Percentiles rank a stretch among this genome's conserved stretches.
Conservation (phyloP, 2,329 filamentous ascomycete species). For the Lasiodiplodia hormozganensis region DNA sequence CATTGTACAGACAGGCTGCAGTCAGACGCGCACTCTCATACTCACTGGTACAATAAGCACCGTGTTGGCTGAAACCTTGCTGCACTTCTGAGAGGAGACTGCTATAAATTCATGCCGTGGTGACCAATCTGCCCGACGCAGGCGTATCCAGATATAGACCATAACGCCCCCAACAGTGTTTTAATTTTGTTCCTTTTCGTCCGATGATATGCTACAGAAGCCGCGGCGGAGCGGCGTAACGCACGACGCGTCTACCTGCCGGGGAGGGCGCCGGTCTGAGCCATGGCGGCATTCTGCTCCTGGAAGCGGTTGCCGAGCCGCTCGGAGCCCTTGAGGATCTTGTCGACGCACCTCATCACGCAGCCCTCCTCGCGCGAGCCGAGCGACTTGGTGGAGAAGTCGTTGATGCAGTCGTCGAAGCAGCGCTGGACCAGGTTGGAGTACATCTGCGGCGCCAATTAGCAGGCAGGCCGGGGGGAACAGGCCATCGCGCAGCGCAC, state of each 20-base stretch:
- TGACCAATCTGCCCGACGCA: constrained; percentile 6
- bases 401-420: constrained; percentile 96
- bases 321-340: constrained; percentile 91
- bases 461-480: constrained; percentile 24
- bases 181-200: constrained; percentile 1
- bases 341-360: constrained; percentile 93
- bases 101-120: constrained; percentile 8
- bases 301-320: constrained; percentile 91
- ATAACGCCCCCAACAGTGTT: constrained; percentile 23
- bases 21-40: neutral
- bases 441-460: constrained; percentile 62
- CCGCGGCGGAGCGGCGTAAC: constrained; percentile 1
- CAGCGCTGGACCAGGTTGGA: constrained; percentile 82
- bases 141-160: constrained; percentile 13
- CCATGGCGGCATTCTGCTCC: constrained; percentile 73
- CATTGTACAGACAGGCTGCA: neutral
- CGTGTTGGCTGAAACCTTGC: constrained; percentile 3
- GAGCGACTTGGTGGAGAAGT: constrained; percentile 97
- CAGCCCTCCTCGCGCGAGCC: constrained; percentile 88
- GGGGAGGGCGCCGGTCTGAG: constrained; percentile 63
- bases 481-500: constrained; percentile 64
- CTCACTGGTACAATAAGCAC: neutral
- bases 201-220: constrained; percentile 19
- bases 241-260: constrained; percentile 45
- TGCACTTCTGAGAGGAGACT: constrained; percentile 21